phyloP scores from a whole-genome alignment of 2,329 filamentous ascomycete species.

The Fusarium multiceps region DNA sequence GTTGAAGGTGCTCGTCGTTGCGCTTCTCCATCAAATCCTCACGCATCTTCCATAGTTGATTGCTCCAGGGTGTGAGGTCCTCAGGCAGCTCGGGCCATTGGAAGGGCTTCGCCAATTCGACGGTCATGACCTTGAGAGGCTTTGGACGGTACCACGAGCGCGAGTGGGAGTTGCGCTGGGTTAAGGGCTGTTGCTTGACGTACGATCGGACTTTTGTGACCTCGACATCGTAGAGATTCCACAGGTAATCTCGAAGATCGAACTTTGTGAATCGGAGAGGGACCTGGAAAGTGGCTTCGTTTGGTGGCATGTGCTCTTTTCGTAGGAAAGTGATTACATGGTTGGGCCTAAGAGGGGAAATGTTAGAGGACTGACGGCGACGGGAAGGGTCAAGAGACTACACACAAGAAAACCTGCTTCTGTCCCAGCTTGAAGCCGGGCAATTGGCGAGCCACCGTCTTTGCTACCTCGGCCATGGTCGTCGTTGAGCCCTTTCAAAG shows the following conservation, averaged over 20 bases:
- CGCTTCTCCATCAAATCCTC: conserved; percentile 59
- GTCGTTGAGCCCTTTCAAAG: conserved; percentile 38
- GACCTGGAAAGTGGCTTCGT: conserved; percentile 89
- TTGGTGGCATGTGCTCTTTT: conserved; percentile 76
- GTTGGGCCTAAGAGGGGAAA: conserved; percentile 70
- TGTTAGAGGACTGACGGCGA: conserved; percentile 14
- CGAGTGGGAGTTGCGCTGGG: conserved; percentile 61
- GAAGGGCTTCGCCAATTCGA: conserved; percentile 88
- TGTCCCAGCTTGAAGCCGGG: conserved; percentile 61
- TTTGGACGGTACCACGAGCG: conserved; percentile 76
- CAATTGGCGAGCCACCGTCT: conserved; percentile 52
- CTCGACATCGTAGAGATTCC: conserved; percentile 83
- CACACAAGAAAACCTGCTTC: conserved; percentile 68
- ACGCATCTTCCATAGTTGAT: conserved; percentile 66
- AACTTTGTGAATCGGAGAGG: conserved; percentile 95
- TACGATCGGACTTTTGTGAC: conserved; percentile 79
- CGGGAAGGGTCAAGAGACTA: conserved; percentile 4
- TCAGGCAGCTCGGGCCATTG: conserved; percentile 81
- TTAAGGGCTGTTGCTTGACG: conserved; percentile 72
- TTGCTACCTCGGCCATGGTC: conserved; percentile 56
- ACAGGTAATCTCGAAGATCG: conserved; percentile 94
- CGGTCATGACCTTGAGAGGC: conserved; percentile 91
- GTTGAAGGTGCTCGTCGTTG: conserved; percentile 49
- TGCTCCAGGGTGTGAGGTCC: conserved; percentile 72
- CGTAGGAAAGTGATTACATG: conserved; percentile 83